Conservation (phyloP, 305 asterid genomes). For the Striga hermonthica region DNA sequence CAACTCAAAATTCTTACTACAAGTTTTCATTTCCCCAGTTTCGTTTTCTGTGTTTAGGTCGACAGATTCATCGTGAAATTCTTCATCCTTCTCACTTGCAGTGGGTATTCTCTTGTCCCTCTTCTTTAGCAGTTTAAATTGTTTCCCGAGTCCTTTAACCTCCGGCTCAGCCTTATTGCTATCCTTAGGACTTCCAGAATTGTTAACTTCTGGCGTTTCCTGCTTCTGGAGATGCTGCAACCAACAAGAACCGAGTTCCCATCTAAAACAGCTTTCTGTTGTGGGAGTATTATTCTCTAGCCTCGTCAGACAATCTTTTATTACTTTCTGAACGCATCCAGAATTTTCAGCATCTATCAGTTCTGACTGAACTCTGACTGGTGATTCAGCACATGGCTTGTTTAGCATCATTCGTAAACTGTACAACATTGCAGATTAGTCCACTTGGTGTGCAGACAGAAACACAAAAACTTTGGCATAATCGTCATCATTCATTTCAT, state of each 20-base stretch:
- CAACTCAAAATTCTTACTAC: conserved; percentile 51
- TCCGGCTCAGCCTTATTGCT: conserved; percentile 61
- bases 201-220: conserved; percentile 50
- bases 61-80: conserved; percentile 40
- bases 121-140: conserved; percentile 87
- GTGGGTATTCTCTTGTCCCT: conserved; percentile 52
- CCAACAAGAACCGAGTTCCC: conserved; percentile 99
- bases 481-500: conserved; percentile 19
- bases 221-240: conserved; percentile 96
- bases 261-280: conserved; percentile 62
- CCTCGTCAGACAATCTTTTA: conserved; percentile 59
- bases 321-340: conserved; percentile 52
- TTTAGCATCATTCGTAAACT: conserved; percentile 82
- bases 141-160: conserved; percentile 96
- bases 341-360: conserved; percentile 44
- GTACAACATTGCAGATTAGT: conserved; percentile 40
- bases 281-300: conserved; percentile 42
- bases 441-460: conserved; percentile 28
- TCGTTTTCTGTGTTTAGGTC: conserved; percentile 46
- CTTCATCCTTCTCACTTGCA: conserved; percentile 47
- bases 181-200: conserved; percentile 48
- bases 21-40: conserved; percentile 37
- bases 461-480: background rate
- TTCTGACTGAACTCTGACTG: conserved; percentile 47
- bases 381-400: conserved; percentile 47